These are phyloP conservation scores for Dryas alaskensis DNA, from an alignment of 306 rosid genomes.

Conservation along the genomic window DNA sequence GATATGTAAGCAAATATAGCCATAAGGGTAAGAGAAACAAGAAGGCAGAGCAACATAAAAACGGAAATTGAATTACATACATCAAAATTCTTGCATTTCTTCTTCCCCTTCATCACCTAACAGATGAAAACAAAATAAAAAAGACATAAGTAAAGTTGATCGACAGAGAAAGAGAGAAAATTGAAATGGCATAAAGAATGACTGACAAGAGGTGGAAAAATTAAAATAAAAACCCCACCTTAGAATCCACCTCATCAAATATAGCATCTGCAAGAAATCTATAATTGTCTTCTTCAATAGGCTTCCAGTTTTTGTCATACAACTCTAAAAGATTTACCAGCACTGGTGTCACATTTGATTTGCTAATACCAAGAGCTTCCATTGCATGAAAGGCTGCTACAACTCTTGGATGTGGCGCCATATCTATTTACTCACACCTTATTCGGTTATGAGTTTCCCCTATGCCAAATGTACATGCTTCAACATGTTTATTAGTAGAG, in stretches of 20 bases:
- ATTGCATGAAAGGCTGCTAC: slow-evolving; percentile 65
- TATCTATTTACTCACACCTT: slow-evolving; percentile 31
- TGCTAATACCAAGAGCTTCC: slow-evolving; percentile 59
- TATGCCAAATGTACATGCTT: slow-evolving; percentile 22
- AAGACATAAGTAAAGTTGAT: slow-evolving; percentile 17
- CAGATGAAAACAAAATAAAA: slow-evolving; percentile 22
- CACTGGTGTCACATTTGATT: slow-evolving; percentile 72
- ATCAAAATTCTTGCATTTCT: slow-evolving; percentile 30
- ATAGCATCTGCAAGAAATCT: slow-evolving; percentile 84
- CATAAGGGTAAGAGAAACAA: slow-evolving; percentile 18
- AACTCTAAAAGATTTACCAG: slow-evolving; percentile 60
- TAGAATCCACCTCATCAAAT: slow-evolving; percentile 66
- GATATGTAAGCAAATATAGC: slow-evolving; percentile 25
- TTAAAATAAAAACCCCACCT: slow-evolving; percentile 35
- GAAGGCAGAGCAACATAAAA: slow-evolving; percentile 2
- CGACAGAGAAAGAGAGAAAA: background rate
- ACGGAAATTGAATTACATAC: slow-evolving; percentile 23
- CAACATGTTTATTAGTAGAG: background rate
- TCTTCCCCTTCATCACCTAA: slow-evolving; percentile 40
- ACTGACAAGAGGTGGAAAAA: background rate
- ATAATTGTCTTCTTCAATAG: slow-evolving; percentile 87
- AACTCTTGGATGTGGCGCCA: slow-evolving; percentile 75
- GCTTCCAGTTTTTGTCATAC: slow-evolving; percentile 83
- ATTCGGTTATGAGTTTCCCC: slow-evolving; percentile 22
- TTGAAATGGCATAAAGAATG: slow-evolving; percentile 6